phyloP scores from a whole-genome alignment of 495 filamentous ascomycete species.

The Aspergillus sclerotioniger region DNA sequence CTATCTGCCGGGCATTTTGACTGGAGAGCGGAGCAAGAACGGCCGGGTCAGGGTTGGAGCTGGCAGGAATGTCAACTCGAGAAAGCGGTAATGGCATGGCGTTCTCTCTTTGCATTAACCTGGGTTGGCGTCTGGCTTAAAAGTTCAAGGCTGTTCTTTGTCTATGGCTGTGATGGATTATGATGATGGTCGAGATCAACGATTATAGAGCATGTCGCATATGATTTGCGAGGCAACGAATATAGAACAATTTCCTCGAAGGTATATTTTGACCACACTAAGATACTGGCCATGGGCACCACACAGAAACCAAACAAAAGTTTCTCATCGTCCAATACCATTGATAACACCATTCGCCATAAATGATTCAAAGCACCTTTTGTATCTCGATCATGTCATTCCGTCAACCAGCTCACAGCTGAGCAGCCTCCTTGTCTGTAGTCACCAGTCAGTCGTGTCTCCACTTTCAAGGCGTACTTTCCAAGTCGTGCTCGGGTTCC shows the following conservation, averaged over 20 bases:
- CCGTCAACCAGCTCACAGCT: constrained; percentile 23
- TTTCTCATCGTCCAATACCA: constrained; percentile 32
- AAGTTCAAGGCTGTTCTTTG: constrained; percentile 23
- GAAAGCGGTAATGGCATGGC: constrained; percentile 54
- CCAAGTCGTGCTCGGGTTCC: not conserved
- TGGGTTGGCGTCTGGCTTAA: constrained; percentile 38
- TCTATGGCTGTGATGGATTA: constrained; percentile 20
- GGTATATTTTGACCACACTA: constrained; percentile 8
- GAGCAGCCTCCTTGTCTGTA: constrained; percentile 31
- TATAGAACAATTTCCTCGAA: constrained; percentile 8
- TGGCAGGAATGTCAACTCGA: constrained; percentile 82
- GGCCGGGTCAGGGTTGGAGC: constrained; percentile 78
- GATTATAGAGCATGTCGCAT: constrained; percentile 20
- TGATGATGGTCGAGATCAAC: constrained; percentile 16
- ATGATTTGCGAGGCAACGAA: constrained; percentile 18
- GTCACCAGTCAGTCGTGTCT: constrained; percentile 13
- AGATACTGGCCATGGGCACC: constrained; percentile 2
- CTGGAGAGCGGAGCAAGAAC: constrained; percentile 63
- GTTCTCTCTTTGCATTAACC: constrained; percentile 26
- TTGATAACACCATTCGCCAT: constrained; percentile 49
- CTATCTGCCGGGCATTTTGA: constrained; percentile 83
- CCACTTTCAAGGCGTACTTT: not conserved
- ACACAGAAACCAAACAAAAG: constrained; percentile 19
- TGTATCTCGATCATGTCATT: constrained; percentile 27
- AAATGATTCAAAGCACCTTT: constrained; percentile 31